Base-by-base conservation (phyloP, 1,139 yeast genomes). In the Hanseniaspora gamundiae region DNA sequence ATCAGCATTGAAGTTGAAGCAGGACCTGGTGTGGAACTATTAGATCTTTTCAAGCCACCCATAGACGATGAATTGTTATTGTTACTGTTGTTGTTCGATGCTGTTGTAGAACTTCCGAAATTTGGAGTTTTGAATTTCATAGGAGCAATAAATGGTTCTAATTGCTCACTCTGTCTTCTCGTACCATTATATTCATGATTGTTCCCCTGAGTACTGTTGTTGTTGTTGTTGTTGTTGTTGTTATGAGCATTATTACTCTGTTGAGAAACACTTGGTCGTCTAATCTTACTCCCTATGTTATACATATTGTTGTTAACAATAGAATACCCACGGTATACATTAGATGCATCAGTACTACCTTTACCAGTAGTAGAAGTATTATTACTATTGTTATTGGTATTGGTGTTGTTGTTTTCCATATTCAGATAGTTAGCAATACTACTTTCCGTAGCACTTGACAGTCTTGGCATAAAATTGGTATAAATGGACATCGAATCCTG, bases 111-210 rank as follows among this genome's bases (percentile, higher is more conserved):
- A n/a, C 35, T 30, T 4, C 26, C 52, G 43, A 57, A 61, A 35
- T 57, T 53, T n/a, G 66, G 64, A 14, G 55, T 56, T 49, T 61
- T 62, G 41, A 61, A 52, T 43, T 60, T 53, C 5, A 50, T 42
- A 1, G 56, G 55, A 2, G 70, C 63, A 42, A 65, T 58, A 48
- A 68, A 70, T 2, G 73, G 70, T 43, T 69, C 73, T 39, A 68
- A 46, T 42, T 67, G 73, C 49, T 69, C 73, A 42, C 71, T 66
- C 17, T 68, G 70, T 42, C 72, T 56, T 47, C 73, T 57, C 19
- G 47, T 47, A 19, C 29, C 39, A 17, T 20, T 30, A 7, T 2
- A 21, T 8, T 24, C 26, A 24, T 24, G 6, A 24, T 24, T 40
- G 49, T 44, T 38, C 49, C 41, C 31, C 49, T 42, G 43, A 48